These are phyloP conservation scores for Solanum acaule DNA, from an alignment of 257 asterid genomes.

Conservation along the genomic window DNA sequence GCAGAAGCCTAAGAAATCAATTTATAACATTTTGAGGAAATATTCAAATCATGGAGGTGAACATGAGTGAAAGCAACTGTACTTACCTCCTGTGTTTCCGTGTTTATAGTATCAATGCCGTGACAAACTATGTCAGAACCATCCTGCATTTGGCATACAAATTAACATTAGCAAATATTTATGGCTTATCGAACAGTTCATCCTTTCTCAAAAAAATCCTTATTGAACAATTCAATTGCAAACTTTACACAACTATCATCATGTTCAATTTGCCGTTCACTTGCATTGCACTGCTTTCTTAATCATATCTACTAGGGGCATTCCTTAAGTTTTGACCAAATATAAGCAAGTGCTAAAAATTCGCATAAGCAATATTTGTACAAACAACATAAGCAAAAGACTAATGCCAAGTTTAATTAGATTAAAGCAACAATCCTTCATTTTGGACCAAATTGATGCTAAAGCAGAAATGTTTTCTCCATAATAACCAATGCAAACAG, in stretches of 20 bases:
- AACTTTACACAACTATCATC: neutral
- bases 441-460: neutral
- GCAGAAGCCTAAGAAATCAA: neutral
- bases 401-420: neutral
- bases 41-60: neutral
- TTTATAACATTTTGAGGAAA: neutral
- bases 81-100: constrained; percentile 73
- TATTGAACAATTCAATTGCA: neutral
- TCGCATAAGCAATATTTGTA: neutral
- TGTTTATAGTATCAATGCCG: constrained; percentile 79
- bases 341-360: neutral
- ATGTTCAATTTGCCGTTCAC: neutral
- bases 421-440: neutral
- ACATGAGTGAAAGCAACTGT: neutral
- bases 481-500: neutral
- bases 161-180: constrained; percentile 1
- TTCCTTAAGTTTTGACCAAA: neutral
- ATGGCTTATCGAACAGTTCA: neutral
- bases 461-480: neutral
- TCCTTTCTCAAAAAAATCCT: neutral
- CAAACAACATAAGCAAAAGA: neutral
- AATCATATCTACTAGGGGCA: neutral
- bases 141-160: constrained; percentile 48
- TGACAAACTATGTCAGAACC: constrained; percentile 68
- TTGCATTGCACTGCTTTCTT: neutral